phyloP scores from a whole-genome alignment of 192 early-diverging fungal genomes.

The Backusella tuberculispora region DNA sequence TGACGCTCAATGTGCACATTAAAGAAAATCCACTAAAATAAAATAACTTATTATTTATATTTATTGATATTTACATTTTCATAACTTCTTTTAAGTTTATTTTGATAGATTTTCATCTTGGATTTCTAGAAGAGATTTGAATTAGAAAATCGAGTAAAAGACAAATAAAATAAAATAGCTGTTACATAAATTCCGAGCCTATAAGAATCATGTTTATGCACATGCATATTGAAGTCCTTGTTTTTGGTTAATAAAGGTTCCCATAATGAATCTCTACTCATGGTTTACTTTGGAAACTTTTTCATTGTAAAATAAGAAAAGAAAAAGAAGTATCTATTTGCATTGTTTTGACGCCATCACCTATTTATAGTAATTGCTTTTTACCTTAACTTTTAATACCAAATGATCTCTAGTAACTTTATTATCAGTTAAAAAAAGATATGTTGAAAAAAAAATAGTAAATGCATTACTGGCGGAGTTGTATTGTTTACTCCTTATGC shows the following conservation, averaged over 20 bases:
- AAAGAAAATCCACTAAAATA: not conserved
- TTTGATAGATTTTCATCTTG: not conserved
- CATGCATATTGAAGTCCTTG: not conserved
- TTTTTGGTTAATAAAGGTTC: not conserved
- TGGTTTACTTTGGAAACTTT: not conserved
- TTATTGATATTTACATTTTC: too few species aligned
- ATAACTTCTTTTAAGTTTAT: not conserved
- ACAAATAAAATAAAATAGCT: not conserved
- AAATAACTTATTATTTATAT: too few species aligned
- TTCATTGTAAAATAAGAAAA: not conserved
- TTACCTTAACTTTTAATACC: not conserved
- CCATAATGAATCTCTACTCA: not conserved
- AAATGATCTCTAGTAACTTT: not conserved
- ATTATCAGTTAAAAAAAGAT: not conserved
- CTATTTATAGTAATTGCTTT: not conserved
- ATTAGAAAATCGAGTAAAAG: not conserved
- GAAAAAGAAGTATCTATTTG: not conserved
- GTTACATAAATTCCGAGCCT: not conserved
- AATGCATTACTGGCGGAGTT: not conserved
- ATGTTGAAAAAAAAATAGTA: not conserved
- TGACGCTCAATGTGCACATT: not conserved
- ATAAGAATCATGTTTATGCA: not conserved
- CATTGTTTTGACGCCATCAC: not conserved
- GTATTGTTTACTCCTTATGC: not conserved
- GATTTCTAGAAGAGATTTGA: not conserved